Conservation (phyloP, 1,284 basidiomycete genomes). For the Ceratobasidium papillatum region DNA sequence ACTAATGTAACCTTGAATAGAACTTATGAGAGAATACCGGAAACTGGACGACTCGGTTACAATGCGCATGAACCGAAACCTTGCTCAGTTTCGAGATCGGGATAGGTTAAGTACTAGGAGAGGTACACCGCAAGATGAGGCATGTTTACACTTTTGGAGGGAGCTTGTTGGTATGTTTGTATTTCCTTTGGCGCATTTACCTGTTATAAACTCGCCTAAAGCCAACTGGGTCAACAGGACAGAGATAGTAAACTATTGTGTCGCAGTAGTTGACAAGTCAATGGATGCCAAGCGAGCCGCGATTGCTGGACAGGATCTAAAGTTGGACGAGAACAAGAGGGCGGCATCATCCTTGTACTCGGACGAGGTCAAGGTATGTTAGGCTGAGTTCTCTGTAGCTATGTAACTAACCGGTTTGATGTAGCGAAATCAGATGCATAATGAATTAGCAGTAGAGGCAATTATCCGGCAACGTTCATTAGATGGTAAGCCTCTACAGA, state of each 20-base stretch:
- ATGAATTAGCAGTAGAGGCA: conserved; percentile 79
- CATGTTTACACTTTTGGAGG: conserved; percentile 81
- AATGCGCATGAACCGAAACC: conserved; percentile 84
- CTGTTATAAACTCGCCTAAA: conserved; percentile 49
- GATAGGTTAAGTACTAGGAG: conserved; percentile 51
- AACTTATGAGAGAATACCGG: conserved; percentile 85
- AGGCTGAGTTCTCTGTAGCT: neutral
- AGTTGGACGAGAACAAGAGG: conserved; percentile 49
- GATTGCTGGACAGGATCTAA: conserved; percentile 44
- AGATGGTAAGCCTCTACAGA: conserved; percentile 65
- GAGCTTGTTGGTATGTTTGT: conserved; percentile 78
- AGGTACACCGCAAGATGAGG: conserved; percentile 56
- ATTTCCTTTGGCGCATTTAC: neutral
- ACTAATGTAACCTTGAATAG: conserved; percentile 55
- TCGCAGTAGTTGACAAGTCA: conserved; percentile 72
- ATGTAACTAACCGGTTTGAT: conserved; percentile 13
- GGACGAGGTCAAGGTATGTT: conserved; percentile 78
- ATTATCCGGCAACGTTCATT: conserved; percentile 81
- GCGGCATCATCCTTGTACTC: conserved; percentile 67
- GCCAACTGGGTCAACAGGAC: conserved; percentile 86
- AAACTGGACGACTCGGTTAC: conserved; percentile 84
- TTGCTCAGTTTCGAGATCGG: conserved; percentile 79
- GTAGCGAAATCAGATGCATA: conserved; percentile 80
- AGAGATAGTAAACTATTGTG: conserved; percentile 82
- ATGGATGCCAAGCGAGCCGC: conserved; percentile 65